These are phyloP conservation scores for Nemania abortiva DNA, from an alignment of 2,329 filamentous ascomycete genomes.

Conservation along the genomic window DNA sequence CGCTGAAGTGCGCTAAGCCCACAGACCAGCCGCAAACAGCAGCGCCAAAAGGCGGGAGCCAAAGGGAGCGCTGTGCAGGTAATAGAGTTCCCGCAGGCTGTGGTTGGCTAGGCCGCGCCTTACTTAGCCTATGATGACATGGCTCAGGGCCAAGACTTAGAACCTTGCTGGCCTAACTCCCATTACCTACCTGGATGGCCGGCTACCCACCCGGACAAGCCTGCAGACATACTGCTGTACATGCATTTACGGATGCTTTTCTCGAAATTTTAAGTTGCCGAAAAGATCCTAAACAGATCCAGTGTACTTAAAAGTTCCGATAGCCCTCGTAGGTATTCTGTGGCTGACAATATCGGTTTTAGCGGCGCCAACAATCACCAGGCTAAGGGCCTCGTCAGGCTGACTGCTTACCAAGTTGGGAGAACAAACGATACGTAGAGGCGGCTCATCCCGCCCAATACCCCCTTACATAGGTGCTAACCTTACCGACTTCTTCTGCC, in stretches of 20 bases:
- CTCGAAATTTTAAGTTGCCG: not conserved
- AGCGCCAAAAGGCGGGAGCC: constrained; percentile 9
- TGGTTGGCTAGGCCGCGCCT: constrained; percentile 41
- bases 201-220: no score
- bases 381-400: no score
- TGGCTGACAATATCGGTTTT: not conserved
- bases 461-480: no score
- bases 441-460: no score
- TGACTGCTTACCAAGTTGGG: not conserved
- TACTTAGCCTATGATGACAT: constrained; percentile 39
- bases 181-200: not conserved
- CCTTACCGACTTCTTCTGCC: no score
- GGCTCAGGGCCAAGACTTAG: constrained; percentile 33
- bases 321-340: not conserved
- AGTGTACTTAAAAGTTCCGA: not conserved
- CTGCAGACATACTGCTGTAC: no score
- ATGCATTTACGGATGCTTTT: not conserved
- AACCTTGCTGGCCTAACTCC: constrained; percentile 46
- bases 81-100: constrained; percentile 30
- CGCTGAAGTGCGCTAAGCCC: not conserved
- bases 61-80: constrained; percentile 21
- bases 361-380: no score
- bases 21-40: constrained; percentile 27
- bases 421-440: not conserved
- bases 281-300: not conserved